Evolutionary conservation across 768 basidiomycete genomes (phyloP), one percentile per base, ranked within the genome.

Genomic region (Podaxis sp.): DNA sequence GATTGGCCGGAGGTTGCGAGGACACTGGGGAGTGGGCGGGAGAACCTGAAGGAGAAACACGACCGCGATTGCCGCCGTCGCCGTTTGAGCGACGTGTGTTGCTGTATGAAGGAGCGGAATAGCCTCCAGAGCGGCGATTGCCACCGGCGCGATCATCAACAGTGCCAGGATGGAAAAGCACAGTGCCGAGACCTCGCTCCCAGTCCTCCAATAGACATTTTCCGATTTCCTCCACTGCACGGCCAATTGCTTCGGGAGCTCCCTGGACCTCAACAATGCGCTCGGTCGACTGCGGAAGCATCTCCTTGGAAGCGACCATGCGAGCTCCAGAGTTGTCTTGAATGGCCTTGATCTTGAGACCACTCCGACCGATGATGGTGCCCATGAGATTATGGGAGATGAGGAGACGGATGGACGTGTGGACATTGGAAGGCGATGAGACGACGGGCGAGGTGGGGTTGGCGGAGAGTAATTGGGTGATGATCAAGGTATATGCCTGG

Each of bases 321-420:
- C 97, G 91, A 19, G 94, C 95, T 55, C 95, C 94, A 41, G 96
- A 96, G 52, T 84, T 79, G 75, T 98, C 96, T 74, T 99, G 97
- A 73, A 99, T 98, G 71, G 94, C 92, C 80, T 98, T 98, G 77
- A 99, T 98, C 86, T 97, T 98, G 74, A 93, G 87, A 68, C 97
- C 97, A 58, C 80, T 90, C 66, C 96, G 90, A 68, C 97, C 97
- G 70, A 98, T 98, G 79, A 99, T 91, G 64, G 94, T 95, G 57
- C 97, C 97, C 97, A 99, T 99, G 67, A 99, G 84, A 77, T 98
- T 96, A 81, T 99, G 97, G 50, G 95, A 96, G 80, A 99, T 95
- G 71, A 99, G 84, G 67, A 99, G 94, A 64, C 95, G 93, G 76
- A 99, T 90, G 65, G 95, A 93, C 63, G 95, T 95, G 76, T 91